Base-by-base conservation (phyloP, 306 rosid genomes). In the Malus sylvestris region DNA sequence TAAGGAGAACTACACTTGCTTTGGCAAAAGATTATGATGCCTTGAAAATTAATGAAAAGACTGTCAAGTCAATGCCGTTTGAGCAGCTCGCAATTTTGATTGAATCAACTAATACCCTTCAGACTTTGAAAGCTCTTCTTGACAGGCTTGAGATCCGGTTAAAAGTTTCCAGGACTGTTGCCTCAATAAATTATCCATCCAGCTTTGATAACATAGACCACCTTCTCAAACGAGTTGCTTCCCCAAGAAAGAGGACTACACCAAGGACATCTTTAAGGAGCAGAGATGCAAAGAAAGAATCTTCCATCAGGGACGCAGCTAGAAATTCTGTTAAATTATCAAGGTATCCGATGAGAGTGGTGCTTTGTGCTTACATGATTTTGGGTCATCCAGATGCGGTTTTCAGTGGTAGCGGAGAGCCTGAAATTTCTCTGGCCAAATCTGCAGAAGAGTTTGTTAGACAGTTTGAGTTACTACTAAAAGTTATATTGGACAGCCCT, bases 351-450 rank as follows among this genome's bases (percentile, higher is more conserved):
- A 97, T 88, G 76, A 90, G 99, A 85, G 74, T 95, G 68, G 89
- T 78, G 79, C 97, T 95, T 76, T 95, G 97, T 83, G 93, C 97
- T 65, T 92, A 84, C 81, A 90, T 92, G 95, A 88, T 92, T 75
- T 68, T 92, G 89, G 89, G 93, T 84, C 97, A 92, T 76, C 93
- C 96, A 68, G 91, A 92, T 84, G 97, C 96, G 2, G 91, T 92
- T 72, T 88, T 95, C 81, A 90, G 91, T 83, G 88, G 90, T 58
- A 87, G 76, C 80, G 97, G 99, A 79, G 91, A 88, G 81, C 90
- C 77, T 52, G 99, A 92, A 83, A 84, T 77, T 81, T 82, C 92
- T 67, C 86, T 95, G 68, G 91, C 92, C 81, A 89, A 89, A 82
- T 81, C 92, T 64, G 97, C 97, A 13, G 84, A 89, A 85, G 92